Conservation (phyloP, 495 filamentous ascomycete genomes). For the Aspergillus kassunensis region DNA sequence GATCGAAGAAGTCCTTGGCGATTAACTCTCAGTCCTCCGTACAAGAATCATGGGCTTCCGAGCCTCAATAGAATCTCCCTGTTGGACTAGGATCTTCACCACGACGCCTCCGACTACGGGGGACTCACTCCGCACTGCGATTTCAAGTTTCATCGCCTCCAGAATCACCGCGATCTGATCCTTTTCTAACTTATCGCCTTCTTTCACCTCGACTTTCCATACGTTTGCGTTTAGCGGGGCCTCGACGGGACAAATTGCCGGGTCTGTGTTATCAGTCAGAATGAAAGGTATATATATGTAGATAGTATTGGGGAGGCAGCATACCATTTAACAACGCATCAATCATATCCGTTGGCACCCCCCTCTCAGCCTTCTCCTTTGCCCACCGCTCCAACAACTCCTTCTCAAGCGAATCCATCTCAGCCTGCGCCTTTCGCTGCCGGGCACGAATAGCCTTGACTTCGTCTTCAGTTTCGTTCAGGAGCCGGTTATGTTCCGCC, state of each 20-base stretch:
- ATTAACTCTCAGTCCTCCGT: constrained; percentile 10
- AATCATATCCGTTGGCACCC: constrained; percentile 38
- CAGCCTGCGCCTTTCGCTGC: constrained; percentile 41
- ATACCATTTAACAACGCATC: constrained; percentile 38
- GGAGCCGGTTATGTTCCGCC: constrained; percentile 46
- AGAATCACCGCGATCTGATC: constrained; percentile 39
- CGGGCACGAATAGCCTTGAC: constrained; percentile 36
- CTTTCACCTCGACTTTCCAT: constrained; percentile 51
- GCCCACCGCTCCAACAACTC: constrained; percentile 42
- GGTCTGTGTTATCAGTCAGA: constrained; percentile 25
- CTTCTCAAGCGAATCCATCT: constrained; percentile 44
- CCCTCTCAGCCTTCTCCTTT: constrained; percentile 43
- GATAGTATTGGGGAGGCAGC: neutral
- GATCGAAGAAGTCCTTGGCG: neutral
- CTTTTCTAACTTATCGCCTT: constrained; percentile 33
- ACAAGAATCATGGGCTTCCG: constrained; percentile 33
- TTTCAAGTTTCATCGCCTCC: constrained; percentile 56
- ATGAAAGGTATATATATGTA: neutral
- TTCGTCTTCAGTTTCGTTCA: constrained; percentile 36
- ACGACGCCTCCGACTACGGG: neutral
- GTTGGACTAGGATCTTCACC: constrained; percentile 31
- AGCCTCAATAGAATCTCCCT: constrained; percentile 38
- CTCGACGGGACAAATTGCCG: constrained; percentile 38
- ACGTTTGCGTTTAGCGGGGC: constrained; percentile 53
- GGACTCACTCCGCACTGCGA: neutral